A percentile compares a stretch with the other conserved stretches of the same genome.
These are phyloP conservation scores for Penicillium glabrum DNA, from an alignment of 2,329 filamentous ascomycete species.

Conservation along the genomic window DNA sequence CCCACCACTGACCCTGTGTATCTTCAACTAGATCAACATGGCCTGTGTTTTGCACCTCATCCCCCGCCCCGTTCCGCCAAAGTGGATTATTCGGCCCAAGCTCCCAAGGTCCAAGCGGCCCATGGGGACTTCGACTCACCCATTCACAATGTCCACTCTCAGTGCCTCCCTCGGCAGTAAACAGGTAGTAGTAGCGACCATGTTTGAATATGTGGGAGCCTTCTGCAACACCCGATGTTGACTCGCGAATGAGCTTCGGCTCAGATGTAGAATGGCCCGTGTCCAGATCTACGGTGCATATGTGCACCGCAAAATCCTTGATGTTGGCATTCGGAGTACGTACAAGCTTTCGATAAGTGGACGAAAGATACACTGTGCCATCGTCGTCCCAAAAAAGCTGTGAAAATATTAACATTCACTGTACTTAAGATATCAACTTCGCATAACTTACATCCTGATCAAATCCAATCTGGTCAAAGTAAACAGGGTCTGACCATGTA, in stretches of 20 bases:
- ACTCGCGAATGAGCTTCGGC: constrained; percentile 46
- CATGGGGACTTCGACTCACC: constrained; percentile 53
- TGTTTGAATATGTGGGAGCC: constrained; percentile 57
- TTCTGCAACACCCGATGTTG: constrained; percentile 47
- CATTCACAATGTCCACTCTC: constrained; percentile 63
- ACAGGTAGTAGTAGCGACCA: constrained; percentile 54
- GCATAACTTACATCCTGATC: constrained; percentile 50
- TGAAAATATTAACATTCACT: background rate
- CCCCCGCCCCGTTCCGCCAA: constrained; percentile 50
- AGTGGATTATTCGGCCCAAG: constrained; percentile 59
- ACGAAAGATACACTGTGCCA: constrained; percentile 51
- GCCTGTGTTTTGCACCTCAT: constrained; percentile 53
- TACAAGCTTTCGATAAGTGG: constrained; percentile 35
- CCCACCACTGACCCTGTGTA: constrained; percentile 48
- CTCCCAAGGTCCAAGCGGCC: constrained; percentile 62
- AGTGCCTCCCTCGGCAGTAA: constrained; percentile 57
- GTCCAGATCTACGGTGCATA: constrained; percentile 32
- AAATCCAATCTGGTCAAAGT: constrained; percentile 56
- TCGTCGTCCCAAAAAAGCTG: constrained; percentile 55
- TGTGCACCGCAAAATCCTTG: constrained; percentile 53
- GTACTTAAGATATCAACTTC: background rate
- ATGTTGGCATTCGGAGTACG: constrained; percentile 41
- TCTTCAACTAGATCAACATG: constrained; percentile 53
- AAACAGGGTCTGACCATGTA: constrained; percentile 55
- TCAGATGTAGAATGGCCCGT: constrained; percentile 33